phyloP scores from a whole-genome alignment of 164 flowering plant species.

The Paratinospora sagittata region DNA sequence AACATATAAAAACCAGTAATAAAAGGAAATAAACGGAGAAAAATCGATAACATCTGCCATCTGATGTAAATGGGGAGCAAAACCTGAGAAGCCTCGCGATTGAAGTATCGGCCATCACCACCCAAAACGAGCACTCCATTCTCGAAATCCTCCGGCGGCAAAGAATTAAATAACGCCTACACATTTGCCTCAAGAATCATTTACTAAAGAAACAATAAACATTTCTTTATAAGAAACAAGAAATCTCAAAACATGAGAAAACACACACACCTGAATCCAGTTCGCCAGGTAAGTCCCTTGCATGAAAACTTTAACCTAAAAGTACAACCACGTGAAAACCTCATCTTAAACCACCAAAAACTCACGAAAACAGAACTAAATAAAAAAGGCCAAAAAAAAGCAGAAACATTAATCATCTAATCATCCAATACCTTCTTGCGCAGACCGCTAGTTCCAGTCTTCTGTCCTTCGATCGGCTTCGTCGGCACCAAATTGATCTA shows the following conservation, averaged over 20 bases:
- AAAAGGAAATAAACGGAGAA: neutral
- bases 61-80: neutral
- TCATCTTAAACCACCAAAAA: neutral
- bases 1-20: neutral
- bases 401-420: neutral
- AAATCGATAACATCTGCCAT: neutral
- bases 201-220: neutral
- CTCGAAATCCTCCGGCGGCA: slow-evolving; percentile 84
- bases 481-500: slow-evolving; percentile 72
- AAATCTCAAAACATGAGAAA: neutral
- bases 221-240: too few relatives aligned
- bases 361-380: neutral
- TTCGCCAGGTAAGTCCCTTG: slow-evolving; percentile 91
- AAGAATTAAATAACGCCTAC: slow-evolving; percentile 83
- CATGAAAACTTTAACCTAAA: slow-evolving; percentile 85
- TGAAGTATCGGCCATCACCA: slow-evolving; percentile 98
- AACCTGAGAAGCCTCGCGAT: slow-evolving; percentile 92
- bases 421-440: slow-evolving; percentile 61
- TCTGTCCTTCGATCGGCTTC: slow-evolving; percentile 89
- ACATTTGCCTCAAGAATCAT: neutral
- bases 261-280: slow-evolving; percentile 85
- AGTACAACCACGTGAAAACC: slow-evolving; percentile 7
- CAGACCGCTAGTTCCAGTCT: slow-evolving; percentile 95
- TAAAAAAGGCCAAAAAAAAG: neutral
- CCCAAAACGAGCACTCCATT: slow-evolving; percentile 82